Percentiles rank a stretch among this genome's conserved stretches.
Conservation (phyloP, 2,329 filamentous ascomycete species). For the Pleurostoma richardsiae region DNA sequence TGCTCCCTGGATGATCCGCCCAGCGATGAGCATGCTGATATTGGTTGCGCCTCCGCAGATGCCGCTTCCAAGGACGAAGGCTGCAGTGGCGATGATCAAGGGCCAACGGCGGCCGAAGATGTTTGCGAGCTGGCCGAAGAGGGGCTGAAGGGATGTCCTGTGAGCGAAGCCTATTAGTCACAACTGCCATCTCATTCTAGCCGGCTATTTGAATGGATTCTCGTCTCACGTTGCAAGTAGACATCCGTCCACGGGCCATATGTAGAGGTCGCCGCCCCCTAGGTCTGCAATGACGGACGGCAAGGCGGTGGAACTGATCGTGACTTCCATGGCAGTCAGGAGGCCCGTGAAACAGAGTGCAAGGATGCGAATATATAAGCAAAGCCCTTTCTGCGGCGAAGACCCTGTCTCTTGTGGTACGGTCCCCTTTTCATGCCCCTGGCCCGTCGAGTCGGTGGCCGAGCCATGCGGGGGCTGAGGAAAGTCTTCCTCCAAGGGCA, state of each 20-base stretch:
- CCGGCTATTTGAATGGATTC: not conserved
- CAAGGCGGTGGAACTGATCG: slow-evolving; percentile 17
- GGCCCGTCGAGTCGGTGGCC: no score
- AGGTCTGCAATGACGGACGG: slow-evolving; percentile 16
- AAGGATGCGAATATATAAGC: not conserved
- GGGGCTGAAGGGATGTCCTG: slow-evolving; percentile 36
- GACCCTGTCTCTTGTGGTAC: not conserved
- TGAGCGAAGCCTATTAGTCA: not conserved
- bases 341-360: slow-evolving; percentile 3
- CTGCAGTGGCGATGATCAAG: slow-evolving; percentile 30
- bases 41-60: slow-evolving; percentile 42
- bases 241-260: slow-evolving; percentile 16
- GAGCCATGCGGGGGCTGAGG: no score
- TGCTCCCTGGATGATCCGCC: slow-evolving; percentile 42
- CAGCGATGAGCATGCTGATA: slow-evolving; percentile 42
- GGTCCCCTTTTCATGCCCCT: not conserved
- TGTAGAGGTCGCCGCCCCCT: slow-evolving; percentile 13
- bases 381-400: not conserved
- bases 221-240: slow-evolving; percentile 18
- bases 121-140: slow-evolving; percentile 37
- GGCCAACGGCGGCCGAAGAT: slow-evolving; percentile 42
- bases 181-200: not conserved
- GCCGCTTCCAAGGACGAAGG: slow-evolving; percentile 48
- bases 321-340: slow-evolving; percentile 16
- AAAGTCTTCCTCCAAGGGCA: no score